phyloP scores from a whole-genome alignment of 2,329 filamentous ascomycete genomes.

The Colletotrichum sp. region DNA sequence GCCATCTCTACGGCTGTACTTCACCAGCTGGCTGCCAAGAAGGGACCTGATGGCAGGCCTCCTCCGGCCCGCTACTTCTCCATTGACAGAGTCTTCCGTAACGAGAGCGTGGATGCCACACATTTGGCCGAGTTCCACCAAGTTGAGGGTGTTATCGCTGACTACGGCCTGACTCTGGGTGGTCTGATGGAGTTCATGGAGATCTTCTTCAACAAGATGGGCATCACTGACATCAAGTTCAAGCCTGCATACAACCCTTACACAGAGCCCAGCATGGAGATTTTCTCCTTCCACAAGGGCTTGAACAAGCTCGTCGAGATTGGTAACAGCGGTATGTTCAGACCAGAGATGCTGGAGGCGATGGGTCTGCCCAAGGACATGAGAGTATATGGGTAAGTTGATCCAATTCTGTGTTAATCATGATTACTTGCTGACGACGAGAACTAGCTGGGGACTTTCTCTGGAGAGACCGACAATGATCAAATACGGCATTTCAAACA shows the following conservation, averaged over 20 bases:
- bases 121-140: constrained; percentile 99
- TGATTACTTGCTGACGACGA: background rate
- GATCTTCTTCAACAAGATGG: constrained; percentile 96
- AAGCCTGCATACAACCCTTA: constrained; percentile 97
- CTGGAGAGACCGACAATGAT: constrained; percentile 98
- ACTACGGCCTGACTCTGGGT: constrained; percentile 90
- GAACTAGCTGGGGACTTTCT: constrained; percentile 66
- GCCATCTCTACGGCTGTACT: constrained; percentile 90
- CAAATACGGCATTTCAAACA: constrained; percentile 89
- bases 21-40: constrained; percentile 84
- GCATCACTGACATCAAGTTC: constrained; percentile 83
- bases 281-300: constrained; percentile 93
- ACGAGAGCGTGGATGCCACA: constrained; percentile 96
- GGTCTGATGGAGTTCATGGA: constrained; percentile 94
- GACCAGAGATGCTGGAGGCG: constrained; percentile 93
- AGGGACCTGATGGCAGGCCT: constrained; percentile 71
- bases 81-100: constrained; percentile 97
- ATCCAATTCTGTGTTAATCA: background rate
- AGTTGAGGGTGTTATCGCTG: constrained; percentile 97
- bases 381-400: constrained; percentile 78
- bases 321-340: constrained; percentile 98
- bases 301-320: constrained; percentile 94
- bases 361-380: constrained; percentile 94
- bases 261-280: constrained; percentile 97
- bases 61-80: constrained; percentile 92